Evolutionary conservation across 2,329 filamentous ascomycete species (phyloP).

Genomic region (Cytospora mali): DNA sequence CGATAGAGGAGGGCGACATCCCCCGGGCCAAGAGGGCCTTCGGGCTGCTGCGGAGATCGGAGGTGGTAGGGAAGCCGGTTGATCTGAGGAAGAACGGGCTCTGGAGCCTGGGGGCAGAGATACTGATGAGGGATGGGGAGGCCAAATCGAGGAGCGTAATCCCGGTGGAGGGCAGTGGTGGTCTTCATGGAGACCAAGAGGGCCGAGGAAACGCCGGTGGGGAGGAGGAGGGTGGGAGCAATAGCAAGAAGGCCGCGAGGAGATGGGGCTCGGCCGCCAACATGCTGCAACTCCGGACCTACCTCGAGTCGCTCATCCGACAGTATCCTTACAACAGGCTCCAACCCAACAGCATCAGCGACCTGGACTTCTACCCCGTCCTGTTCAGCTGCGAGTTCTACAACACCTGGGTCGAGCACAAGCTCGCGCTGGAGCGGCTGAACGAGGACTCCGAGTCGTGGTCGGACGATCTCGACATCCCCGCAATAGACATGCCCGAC

Average conservation of each 20-base stretch:
- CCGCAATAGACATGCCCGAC: constrained; percentile 31
- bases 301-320: constrained; percentile 78
- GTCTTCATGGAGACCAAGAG: constrained; percentile 16
- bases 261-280: constrained; percentile 51
- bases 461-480: constrained; percentile 35
- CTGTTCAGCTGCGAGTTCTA: constrained; percentile 83
- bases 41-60: constrained; percentile 66
- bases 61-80: constrained; percentile 55
- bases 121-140: constrained; percentile 67
- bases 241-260: constrained; percentile 11
- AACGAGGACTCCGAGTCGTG: constrained; percentile 38
- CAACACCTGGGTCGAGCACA: constrained; percentile 65
- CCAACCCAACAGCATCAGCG: constrained; percentile 61
- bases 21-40: constrained; percentile 73
- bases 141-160: constrained; percentile 12
- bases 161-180: constrained; percentile 27
- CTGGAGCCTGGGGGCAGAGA: constrained; percentile 85
- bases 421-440: constrained; percentile 45
- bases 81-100: constrained; percentile 71
- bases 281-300: constrained; percentile 52
- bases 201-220: constrained; percentile 8
- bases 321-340: constrained; percentile 72
- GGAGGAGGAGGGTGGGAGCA: constrained; percentile 24
- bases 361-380: constrained; percentile 78
- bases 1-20: constrained; percentile 71